Conservation (phyloP, 441 rosid genomes). For the Gossypium lobatum region DNA sequence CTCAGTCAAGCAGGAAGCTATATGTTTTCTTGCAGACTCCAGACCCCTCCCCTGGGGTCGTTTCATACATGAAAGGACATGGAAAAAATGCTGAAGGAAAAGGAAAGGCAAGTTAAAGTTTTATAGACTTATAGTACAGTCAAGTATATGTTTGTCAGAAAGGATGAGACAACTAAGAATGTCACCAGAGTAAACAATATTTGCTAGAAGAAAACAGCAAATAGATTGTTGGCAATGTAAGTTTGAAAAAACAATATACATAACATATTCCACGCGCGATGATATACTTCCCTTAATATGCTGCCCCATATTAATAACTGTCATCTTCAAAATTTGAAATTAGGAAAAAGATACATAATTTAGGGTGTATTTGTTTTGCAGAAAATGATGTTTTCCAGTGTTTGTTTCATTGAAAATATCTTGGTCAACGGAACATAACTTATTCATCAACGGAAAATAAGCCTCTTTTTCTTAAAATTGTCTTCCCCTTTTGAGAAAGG, state of each 20-base stretch:
- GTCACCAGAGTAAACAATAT: constrained; percentile 5
- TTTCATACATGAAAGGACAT: constrained; percentile 71
- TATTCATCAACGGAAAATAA: too few relatives aligned
- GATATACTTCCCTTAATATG: background rate
- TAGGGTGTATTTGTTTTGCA: too few relatives aligned
- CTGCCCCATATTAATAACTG: background rate
- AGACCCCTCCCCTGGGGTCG: constrained; percentile 95
- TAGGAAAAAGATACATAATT: background rate
- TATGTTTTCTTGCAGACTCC: constrained; percentile 88
- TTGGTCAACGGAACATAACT: too few relatives aligned
- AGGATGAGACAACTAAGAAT: background rate
- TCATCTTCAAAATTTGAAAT: background rate
- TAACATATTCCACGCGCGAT: background rate
- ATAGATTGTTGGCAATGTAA: background rate
- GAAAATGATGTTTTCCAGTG: too few relatives aligned
- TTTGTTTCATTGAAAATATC: too few relatives aligned
- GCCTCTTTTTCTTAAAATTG: too few relatives aligned
- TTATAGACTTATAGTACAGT: constrained; percentile 7
- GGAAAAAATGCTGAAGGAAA: constrained; percentile 81
- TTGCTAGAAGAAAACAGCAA: constrained; percentile 4
- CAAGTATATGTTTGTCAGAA: background rate
- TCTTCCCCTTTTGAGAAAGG: too few relatives aligned
- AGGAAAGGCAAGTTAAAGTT: constrained; percentile 19
- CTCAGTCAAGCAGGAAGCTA: constrained; percentile 73
- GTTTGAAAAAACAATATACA: background rate